Base-by-base conservation (phyloP, 768 basidiomycete genomes). In the Crucibulum laeve region DNA sequence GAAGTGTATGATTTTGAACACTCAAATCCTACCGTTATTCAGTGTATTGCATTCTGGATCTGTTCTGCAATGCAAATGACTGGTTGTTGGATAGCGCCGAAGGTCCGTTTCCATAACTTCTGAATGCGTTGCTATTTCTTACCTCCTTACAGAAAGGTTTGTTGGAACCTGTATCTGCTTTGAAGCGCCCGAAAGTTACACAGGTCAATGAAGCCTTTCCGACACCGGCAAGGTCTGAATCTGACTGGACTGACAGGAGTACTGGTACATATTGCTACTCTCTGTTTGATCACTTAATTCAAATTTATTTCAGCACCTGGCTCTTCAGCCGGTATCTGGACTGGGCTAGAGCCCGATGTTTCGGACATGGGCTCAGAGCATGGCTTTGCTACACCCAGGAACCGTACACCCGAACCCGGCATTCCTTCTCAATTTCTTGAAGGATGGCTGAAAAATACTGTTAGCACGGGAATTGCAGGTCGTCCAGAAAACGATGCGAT, bases 1-100 rank as follows among this genome's bases (percentile, higher is more conserved):
- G 59, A 64, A 24, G 62, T 77, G 19, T 75, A 71, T 52, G 45
- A 57, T 11, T 69, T 61, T 48, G 60, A 76, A 51, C 51, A 62
- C 18, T 47, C 51, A 36, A 57, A 55, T 11, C 80, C 78, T n/a
- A 71, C 75, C 10, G 63, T 82, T 37, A 50, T 76, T 42, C 75
- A 80, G 57, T 60, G 65, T 46, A 56, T 83, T 18, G 57, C 68
- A 5, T 82, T 70, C 56, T 84, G 81, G 80, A 55, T 78, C 38
- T 66, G 67, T 26, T 79, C 79, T 40, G 72, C 77, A 7, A 72
- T 76, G 70, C 63, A 60, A 0, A 53, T 69, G 26, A 49, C 53
- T 17, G 64, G 60, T 13, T 62, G 60, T 32, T 62, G 58, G 23
- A 38, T 40, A 13, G 54, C 64, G 43, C 73, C 69, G 3, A 62